Evolutionary conservation across 2,329 filamentous ascomycete species (phyloP).

Genomic region (Lasiodiplodia hormozganensis): DNA sequence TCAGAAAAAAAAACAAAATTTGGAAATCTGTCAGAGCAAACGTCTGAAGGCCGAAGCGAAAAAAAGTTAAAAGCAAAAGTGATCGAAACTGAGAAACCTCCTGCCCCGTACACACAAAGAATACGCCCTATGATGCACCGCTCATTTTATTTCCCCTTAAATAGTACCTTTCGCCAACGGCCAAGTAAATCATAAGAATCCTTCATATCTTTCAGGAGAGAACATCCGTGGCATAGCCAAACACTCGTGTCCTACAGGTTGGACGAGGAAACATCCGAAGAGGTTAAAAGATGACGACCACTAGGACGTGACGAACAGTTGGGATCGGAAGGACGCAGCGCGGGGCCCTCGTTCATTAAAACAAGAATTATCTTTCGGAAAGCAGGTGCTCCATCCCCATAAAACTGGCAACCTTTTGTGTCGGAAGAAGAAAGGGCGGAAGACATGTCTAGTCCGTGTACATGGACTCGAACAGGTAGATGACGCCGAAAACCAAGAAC

Average conservation of each 20-base stretch:
- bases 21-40: not conserved
- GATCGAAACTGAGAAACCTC: not conserved
- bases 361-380: conserved; percentile 1
- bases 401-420: not conserved
- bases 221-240: not conserved
- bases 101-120: not conserved
- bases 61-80: not conserved
- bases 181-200: not conserved
- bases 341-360: conserved; percentile 14
- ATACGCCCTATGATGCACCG: conserved; percentile 21
- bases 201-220: not conserved
- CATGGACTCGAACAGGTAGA: conserved; percentile 86
- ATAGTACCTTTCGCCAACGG: not conserved
- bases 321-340: not conserved
- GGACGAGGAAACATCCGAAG: not conserved
- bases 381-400: not conserved
- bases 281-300: not conserved
- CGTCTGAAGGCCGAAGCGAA: not conserved
- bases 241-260: conserved; percentile 5
- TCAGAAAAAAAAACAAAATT: not conserved
- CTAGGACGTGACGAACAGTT: not conserved
- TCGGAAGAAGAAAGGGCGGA: not conserved
- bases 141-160: conserved; percentile 2
- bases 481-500: conserved; percentile 89
- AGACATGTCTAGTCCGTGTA: conserved; percentile 50